Percentiles rank a stretch among this genome's conserved stretches.
Conservation (phyloP, 2,329 filamentous ascomycete species). For the Endothia cerciana region DNA sequence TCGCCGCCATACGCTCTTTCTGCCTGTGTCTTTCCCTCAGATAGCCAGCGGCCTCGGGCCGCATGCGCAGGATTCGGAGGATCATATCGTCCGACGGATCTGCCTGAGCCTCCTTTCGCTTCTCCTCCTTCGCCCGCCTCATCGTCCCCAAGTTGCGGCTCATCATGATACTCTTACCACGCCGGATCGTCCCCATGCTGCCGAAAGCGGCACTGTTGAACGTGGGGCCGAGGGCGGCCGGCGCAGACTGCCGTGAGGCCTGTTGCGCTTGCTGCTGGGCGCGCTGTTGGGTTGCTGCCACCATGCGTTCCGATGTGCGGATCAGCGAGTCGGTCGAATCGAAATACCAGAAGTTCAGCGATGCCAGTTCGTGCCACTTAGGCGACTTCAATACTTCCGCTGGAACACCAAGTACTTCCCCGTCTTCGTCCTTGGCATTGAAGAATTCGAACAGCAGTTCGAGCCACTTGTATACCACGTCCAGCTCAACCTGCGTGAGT, state of each 20-base stretch:
- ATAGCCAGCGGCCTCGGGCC: constrained; percentile 85
- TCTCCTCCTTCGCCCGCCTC: constrained; percentile 94
- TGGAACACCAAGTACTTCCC: constrained; percentile 85
- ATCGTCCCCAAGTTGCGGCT: constrained; percentile 94
- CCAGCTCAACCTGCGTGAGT: constrained; percentile 83
- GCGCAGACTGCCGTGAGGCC: constrained; percentile 36
- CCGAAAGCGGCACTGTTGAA: constrained; percentile 59
- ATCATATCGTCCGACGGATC: constrained; percentile 99
- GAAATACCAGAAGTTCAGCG: constrained; percentile 98
- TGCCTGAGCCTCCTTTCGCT: constrained; percentile 91
- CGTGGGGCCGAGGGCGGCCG: constrained; percentile 48
- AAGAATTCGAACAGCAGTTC: constrained; percentile 92
- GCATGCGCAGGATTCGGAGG: constrained; percentile 89
- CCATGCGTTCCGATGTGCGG: constrained; percentile 95
- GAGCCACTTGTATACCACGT: constrained; percentile 94
- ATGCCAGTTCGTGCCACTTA: constrained; percentile 97
- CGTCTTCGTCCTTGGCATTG: constrained; percentile 82
- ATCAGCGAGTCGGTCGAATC: constrained; percentile 89
- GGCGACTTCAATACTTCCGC: constrained; percentile 91
- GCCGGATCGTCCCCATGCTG: constrained; percentile 69
- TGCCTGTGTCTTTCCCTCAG: constrained; percentile 89
- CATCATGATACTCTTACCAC: constrained; percentile 86
- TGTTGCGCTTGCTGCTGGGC: constrained; percentile 69
- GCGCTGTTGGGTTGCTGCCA: constrained; percentile 78
- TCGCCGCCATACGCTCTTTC: constrained; percentile 88